Evolutionary conservation across 257 asterid genomes (phyloP).

Genomic region (Solanum tarapatanum): DNA sequence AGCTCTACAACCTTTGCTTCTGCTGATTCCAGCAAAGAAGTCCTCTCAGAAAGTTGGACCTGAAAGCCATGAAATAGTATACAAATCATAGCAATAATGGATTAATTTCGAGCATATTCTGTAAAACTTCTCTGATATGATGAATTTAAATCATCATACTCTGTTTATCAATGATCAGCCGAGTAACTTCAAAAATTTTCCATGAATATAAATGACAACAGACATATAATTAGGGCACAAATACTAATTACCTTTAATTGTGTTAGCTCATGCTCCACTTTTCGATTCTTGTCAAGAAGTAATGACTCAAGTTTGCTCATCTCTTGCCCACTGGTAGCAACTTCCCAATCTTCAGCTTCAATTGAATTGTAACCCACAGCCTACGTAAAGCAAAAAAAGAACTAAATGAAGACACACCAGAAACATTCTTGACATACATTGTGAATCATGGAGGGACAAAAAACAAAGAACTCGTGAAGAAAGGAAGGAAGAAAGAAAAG

Average conservation of each 20-base stretch:
- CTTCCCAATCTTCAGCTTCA: slow-evolving; percentile 99
- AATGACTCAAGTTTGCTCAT: slow-evolving; percentile 93
- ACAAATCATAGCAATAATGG: not conserved
- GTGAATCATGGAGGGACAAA: not conserved
- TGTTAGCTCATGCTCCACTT: slow-evolving; percentile 96
- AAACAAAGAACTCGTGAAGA: not conserved
- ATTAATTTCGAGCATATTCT: not conserved
- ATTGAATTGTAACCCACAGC: slow-evolving; percentile 98
- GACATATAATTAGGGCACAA: not conserved
- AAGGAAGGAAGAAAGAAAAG: not conserved
- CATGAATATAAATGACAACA: not conserved
- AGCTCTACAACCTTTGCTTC: slow-evolving; percentile 62
- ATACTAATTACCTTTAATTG: slow-evolving; percentile 56
- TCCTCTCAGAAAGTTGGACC: slow-evolving; percentile 80
- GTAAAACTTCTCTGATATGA: not conserved
- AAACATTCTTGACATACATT: not conserved
- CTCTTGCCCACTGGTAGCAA: slow-evolving; percentile 95
- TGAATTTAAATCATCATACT: not conserved
- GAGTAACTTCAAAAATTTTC: not conserved
- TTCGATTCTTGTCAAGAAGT: slow-evolving; percentile 95
- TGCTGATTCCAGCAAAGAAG: slow-evolving; percentile 77
- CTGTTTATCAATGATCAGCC: not conserved
- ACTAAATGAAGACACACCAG: not conserved
- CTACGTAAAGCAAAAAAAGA: slow-evolving; percentile 20
- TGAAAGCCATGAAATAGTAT: slow-evolving; percentile 14